phyloP scores from a whole-genome alignment of 768 basidiomycete genomes.

The Solioccasus polychromus region DNA sequence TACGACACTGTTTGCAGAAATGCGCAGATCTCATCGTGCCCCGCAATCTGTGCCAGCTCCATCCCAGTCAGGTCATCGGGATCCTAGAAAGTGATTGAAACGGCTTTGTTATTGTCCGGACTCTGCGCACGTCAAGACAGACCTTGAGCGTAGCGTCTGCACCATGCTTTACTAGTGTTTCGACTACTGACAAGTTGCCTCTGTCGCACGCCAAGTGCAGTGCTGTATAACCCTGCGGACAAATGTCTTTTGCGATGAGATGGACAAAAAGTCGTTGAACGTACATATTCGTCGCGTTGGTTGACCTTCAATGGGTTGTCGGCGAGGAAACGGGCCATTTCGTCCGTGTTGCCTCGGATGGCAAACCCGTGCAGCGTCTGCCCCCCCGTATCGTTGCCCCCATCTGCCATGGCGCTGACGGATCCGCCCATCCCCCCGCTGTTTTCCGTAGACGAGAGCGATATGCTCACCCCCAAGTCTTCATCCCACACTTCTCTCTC shows the following conservation, averaged over 20 bases:
- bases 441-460: constrained; percentile 22
- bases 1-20: constrained; percentile 18
- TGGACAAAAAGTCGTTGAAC: constrained; percentile 23
- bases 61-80: constrained; percentile 58
- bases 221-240: constrained; percentile 76
- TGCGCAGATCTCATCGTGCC: constrained; percentile 51
- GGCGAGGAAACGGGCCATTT: constrained; percentile 44
- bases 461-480: constrained; percentile 30
- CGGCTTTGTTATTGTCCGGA: neutral
- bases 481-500: constrained; percentile 44
- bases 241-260: constrained; percentile 2
- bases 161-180: constrained; percentile 57
- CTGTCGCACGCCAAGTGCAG: constrained; percentile 86
- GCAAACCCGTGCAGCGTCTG: constrained; percentile 61
- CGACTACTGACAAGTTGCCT: constrained; percentile 58
- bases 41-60: constrained; percentile 60
- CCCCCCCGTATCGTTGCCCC: constrained; percentile 40
- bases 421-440: constrained; percentile 48
- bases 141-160: constrained; percentile 69
- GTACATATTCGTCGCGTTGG: constrained; percentile 69
- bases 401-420: constrained; percentile 59
- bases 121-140: constrained; percentile 2
- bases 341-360: constrained; percentile 50
- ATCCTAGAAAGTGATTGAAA: constrained; percentile 45
- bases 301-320: constrained; percentile 47